A percentile compares a stretch with the other conserved stretches of the same genome.
Evolutionary conservation across 306 rosid genomes (phyloP).

Genomic region (Astragalus membranaceus): DNA sequence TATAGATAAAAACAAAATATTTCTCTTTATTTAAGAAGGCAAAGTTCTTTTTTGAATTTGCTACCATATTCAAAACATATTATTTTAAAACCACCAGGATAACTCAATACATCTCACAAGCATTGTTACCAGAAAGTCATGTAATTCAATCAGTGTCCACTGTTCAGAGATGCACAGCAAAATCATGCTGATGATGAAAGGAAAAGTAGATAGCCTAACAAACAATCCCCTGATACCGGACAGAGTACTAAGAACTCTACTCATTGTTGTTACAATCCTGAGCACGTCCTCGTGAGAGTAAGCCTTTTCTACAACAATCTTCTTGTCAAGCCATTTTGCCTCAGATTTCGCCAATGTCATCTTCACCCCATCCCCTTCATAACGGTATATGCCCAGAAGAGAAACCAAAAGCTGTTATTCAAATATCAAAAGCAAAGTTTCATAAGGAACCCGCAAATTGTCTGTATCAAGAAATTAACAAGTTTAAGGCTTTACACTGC

Average conservation of each 20-base stretch:
- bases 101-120: neutral
- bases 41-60: conserved; percentile 6
- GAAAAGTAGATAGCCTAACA: neutral
- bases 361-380: conserved; percentile 79
- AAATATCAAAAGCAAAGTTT: neutral
- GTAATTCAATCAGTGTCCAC: neutral
- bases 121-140: neutral
- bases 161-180: conserved; percentile 5
- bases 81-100: neutral
- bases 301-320: conserved; percentile 51
- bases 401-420: conserved; percentile 68
- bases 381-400: conserved; percentile 60
- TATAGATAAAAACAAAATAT: neutral
- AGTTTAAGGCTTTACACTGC: conserved; percentile 42
- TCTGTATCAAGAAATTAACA: neutral
- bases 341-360: conserved; percentile 57
- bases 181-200: neutral
- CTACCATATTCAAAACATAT: conserved; percentile 16
- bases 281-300: conserved; percentile 59
- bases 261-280: conserved; percentile 68
- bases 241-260: too few species aligned
- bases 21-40: conserved; percentile 9
- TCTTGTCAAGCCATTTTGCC: conserved; percentile 63
- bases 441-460: neutral
- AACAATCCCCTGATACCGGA: neutral